phyloP scores from a whole-genome alignment of 2,329 filamentous ascomycete species.

The Curvularia sp. region DNA sequence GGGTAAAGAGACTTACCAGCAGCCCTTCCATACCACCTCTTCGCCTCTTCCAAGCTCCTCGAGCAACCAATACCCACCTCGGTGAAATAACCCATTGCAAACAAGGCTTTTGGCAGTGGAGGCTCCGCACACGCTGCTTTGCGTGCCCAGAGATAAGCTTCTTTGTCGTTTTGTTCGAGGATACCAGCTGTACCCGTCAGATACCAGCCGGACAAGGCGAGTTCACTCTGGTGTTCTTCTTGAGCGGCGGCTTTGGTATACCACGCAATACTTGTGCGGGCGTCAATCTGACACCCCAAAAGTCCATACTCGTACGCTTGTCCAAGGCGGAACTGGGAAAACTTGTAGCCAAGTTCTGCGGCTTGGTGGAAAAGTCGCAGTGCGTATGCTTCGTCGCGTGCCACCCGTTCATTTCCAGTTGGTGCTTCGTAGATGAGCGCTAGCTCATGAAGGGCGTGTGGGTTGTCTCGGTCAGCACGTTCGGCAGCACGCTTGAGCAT shows the following conservation, averaged over 20 bases:
- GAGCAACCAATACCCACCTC: conserved; percentile 91
- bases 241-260: conserved; percentile 91
- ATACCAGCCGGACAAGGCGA: conserved; percentile 72
- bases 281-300: conserved; percentile 81
- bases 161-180: conserved; percentile 88
- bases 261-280: conserved; percentile 87
- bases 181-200: conserved; percentile 89
- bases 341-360: conserved; percentile 90
- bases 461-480: conserved; percentile 84
- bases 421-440: conserved; percentile 69
- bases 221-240: conserved; percentile 91
- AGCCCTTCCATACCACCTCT: conserved; percentile 97
- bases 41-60: conserved; percentile 90
- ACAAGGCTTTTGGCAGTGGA: conserved; percentile 86
- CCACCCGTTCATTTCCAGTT: conserved; percentile 68
- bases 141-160: conserved; percentile 95
- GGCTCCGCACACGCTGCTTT: conserved; percentile 86
- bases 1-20: conserved; percentile 73
- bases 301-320: conserved; percentile 89
- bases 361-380: conserved; percentile 83
- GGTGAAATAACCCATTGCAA: conserved; percentile 97
- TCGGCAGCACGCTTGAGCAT: conserved; percentile 96
- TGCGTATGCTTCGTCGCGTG: conserved; percentile 83
- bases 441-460: conserved; percentile 92
- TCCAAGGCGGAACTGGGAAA: conserved; percentile 88